These are phyloP conservation scores for Apiospora phragmitis DNA, from an alignment of 2,329 filamentous ascomycete species.

Conservation along the genomic window DNA sequence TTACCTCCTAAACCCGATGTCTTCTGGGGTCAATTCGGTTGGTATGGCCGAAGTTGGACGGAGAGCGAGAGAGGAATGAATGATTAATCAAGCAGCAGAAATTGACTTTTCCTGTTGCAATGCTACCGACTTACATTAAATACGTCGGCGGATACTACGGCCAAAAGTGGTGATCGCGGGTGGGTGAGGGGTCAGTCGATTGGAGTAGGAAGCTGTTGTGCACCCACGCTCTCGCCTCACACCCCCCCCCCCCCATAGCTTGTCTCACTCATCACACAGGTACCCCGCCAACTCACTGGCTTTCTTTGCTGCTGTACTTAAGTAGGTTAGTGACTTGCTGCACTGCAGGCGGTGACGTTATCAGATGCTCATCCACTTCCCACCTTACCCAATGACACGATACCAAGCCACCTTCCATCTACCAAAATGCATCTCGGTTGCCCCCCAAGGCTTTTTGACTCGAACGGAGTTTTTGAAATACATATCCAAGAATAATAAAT, in stretches of 20 bases:
- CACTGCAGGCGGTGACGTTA: not conserved
- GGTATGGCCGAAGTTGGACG: not conserved
- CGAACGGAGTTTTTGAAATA: not conserved
- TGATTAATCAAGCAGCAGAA: not conserved
- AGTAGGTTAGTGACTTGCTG: not conserved
- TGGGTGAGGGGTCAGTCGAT: not conserved
- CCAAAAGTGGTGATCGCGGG: slow-evolving; percentile 7
- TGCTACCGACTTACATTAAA: not conserved
- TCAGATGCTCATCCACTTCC: not conserved
- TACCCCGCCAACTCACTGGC: not conserved
- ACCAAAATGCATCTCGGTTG: not conserved
- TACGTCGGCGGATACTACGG: not conserved
- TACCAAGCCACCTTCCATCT: not conserved
- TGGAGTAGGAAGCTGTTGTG: not conserved
- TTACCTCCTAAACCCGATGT: not conserved
- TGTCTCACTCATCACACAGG: not conserved
- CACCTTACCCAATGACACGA: not conserved
- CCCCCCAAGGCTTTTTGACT: not conserved
- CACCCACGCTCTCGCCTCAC: no score
- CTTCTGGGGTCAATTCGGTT: not conserved
- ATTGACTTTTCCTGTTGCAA: not conserved
- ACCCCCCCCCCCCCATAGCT: not conserved
- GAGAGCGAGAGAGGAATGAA: not conserved
- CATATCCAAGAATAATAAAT: not conserved
- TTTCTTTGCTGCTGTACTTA: not conserved